A percentile compares a stretch with the other conserved stretches of the same genome.
Conservation (phyloP, 2,329 filamentous ascomycete genomes). For the Canariomyces notabilis region DNA sequence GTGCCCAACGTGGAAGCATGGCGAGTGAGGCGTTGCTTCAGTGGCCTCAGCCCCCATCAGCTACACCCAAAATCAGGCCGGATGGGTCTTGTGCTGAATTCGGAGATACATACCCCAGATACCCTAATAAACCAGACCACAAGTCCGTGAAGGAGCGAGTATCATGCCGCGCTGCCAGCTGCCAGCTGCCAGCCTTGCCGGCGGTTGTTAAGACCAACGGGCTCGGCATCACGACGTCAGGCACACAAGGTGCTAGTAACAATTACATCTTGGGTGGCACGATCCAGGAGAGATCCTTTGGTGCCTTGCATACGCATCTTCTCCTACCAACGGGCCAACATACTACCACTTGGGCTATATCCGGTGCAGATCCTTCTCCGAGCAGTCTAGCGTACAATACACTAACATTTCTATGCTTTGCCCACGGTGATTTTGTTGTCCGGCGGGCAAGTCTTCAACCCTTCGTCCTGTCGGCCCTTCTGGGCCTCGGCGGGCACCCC, state of each 20-base stretch:
- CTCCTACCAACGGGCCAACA: neutral
- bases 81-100: neutral
- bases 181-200: neutral
- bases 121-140: no score
- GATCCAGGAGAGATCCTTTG: neutral
- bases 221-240: no score
- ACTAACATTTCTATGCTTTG: no score
- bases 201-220: no score
- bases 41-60: neutral
- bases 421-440: no score
- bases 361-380: neutral
- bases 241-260: no score
- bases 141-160: neutral
- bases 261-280: neutral
- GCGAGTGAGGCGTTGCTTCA: conserved; percentile 1
- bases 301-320: neutral
- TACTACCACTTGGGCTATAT: no score
- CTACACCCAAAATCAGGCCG: neutral
- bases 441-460: no score
- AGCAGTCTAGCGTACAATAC: no score
- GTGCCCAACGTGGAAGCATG: neutral
- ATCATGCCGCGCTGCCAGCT: no score
- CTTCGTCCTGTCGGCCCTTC: neutral
- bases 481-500: neutral
- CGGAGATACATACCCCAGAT: no score